Evolutionary conservation across 2,329 filamentous ascomycete genomes (phyloP).

Genomic region (Plectosphaerella sp.): DNA sequence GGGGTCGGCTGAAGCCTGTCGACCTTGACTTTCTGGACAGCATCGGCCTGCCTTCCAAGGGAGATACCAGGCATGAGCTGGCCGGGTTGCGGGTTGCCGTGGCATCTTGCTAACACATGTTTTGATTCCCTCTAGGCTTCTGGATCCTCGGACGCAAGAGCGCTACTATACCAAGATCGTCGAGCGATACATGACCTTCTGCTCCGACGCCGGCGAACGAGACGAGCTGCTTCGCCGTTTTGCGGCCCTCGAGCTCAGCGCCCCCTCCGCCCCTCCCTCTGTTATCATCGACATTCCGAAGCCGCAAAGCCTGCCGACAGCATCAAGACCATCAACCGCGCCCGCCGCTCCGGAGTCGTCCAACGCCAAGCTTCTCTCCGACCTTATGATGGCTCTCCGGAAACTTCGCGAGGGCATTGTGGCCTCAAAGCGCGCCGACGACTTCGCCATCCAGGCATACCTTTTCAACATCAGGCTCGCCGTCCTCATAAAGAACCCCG

Average conservation of each 20-base stretch:
- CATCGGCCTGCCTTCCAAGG: constrained; percentile 85
- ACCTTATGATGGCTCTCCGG: constrained; percentile 77
- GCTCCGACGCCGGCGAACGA: constrained; percentile 66
- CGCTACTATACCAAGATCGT: constrained; percentile 83
- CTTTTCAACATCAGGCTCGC: constrained; percentile 85
- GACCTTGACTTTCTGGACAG: constrained; percentile 73
- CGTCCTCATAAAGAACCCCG: constrained; percentile 75
- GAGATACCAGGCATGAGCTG: constrained; percentile 67
- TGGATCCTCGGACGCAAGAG: constrained; percentile 75
- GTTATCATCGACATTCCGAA: constrained; percentile 62
- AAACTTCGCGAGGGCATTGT: constrained; percentile 90
- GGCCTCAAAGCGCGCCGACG: constrained; percentile 68
- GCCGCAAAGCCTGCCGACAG: constrained; percentile 17
- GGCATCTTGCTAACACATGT: constrained; percentile 2
- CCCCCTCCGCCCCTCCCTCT: constrained; percentile 13
- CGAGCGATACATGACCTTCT: constrained; percentile 85
- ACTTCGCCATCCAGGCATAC: constrained; percentile 84
- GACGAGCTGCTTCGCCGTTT: constrained; percentile 74
- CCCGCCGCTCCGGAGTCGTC: constrained; percentile 1
- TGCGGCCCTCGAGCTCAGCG: constrained; percentile 50
- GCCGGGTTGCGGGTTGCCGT: too few species aligned
- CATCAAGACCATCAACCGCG: not conserved
- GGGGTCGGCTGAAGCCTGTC: constrained; percentile 69
- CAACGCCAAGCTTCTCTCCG: constrained; percentile 62
- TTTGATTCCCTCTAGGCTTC: constrained; percentile 44